Conservation (phyloP, 352 stramenopile species). For the Globisporangium orthogonon region DNA sequence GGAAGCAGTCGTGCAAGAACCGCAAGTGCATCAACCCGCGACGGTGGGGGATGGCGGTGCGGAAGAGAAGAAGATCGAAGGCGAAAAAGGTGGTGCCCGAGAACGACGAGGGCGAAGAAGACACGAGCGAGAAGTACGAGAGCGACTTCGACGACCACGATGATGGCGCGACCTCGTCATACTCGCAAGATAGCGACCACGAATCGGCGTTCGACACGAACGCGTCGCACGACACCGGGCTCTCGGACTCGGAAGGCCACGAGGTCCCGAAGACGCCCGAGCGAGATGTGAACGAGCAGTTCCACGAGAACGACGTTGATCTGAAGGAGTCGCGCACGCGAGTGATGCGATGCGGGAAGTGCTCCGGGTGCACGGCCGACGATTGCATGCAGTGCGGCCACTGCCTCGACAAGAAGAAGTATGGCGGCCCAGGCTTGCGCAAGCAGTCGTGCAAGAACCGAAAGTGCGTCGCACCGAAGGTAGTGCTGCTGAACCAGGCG, state of each 20-base stretch:
- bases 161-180: constrained; percentile 32
- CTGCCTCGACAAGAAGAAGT: constrained; percentile 89
- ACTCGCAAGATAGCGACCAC: constrained; percentile 48
- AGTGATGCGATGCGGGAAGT: constrained; percentile 77
- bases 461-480: constrained; percentile 69
- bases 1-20: constrained; percentile 86
- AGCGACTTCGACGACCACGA: constrained; percentile 23
- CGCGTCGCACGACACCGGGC: constrained; percentile 12
- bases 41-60: constrained; percentile 39
- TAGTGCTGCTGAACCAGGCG: constrained; percentile 60
- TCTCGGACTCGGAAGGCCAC: constrained; percentile 22
- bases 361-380: constrained; percentile 62
- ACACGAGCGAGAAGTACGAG: constrained; percentile 27
- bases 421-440: constrained; percentile 72
- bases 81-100: constrained; percentile 7
- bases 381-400: constrained; percentile 85
- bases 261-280: constrained; percentile 3
- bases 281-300: constrained; percentile 15
- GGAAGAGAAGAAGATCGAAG: constrained; percentile 32
- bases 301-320: constrained; percentile 26
- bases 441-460: constrained; percentile 87
- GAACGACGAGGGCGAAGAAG: constrained; percentile 16
- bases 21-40: constrained; percentile 78
- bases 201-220: constrained; percentile 29
- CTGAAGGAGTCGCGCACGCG: constrained; percentile 60